These are phyloP conservation scores for Neophaeococcomyces aloes DNA, from an alignment of 2,329 filamentous ascomycete genomes.

Conservation along the genomic window DNA sequence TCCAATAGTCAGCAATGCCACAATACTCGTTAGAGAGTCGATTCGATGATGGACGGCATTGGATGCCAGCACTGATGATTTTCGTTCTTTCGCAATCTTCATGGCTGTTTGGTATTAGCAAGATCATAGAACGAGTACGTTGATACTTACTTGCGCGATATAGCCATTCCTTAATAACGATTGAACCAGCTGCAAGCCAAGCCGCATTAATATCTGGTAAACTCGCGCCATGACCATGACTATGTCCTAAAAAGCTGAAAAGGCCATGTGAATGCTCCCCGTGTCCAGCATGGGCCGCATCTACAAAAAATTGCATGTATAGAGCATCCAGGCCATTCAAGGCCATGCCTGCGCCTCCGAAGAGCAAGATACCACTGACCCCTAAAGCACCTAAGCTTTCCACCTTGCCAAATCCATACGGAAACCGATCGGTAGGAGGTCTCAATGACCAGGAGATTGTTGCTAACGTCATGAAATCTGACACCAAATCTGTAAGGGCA, in stretches of 20 bases:
- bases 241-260: constrained; percentile 47
- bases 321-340: constrained; percentile 61
- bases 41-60: constrained; percentile 95
- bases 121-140: neutral
- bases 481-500: constrained; percentile 87
- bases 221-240: constrained; percentile 52
- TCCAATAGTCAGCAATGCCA: constrained; percentile 78
- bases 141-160: constrained; percentile 77
- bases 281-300: constrained; percentile 41
- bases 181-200: constrained; percentile 84
- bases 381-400: constrained; percentile 89
- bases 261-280: constrained; percentile 30
- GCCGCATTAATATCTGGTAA: constrained; percentile 85
- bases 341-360: constrained; percentile 87
- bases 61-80: constrained; percentile 88
- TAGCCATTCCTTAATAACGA: constrained; percentile 90
- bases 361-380: constrained; percentile 80
- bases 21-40: constrained; percentile 88
- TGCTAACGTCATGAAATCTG: constrained; percentile 83
- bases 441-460: constrained; percentile 91
- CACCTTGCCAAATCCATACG: constrained; percentile 91
- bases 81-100: constrained; percentile 88
- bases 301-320: constrained; percentile 62
- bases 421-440: constrained; percentile 72
- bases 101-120: constrained; percentile 50